phyloP scores from a whole-genome alignment of 306 rosid genomes.

The Notholithocarpus densiflorus region DNA sequence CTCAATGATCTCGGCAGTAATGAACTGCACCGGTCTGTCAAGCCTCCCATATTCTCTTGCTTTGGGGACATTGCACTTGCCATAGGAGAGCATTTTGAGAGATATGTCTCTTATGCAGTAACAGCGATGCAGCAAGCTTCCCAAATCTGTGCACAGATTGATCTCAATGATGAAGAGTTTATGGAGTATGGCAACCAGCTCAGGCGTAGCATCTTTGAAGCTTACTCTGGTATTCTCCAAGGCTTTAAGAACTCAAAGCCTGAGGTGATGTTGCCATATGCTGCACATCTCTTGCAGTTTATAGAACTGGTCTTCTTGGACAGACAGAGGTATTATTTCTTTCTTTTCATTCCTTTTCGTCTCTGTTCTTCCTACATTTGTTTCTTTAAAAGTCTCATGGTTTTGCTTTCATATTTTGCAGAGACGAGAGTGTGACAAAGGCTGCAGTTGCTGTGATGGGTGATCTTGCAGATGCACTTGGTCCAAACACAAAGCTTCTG shows the following conservation, averaged over 20 bases:
- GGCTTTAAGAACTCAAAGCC: conserved; percentile 31
- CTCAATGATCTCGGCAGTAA: conserved; percentile 26
- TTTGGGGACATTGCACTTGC: conserved; percentile 38
- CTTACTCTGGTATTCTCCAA: conserved; percentile 39
- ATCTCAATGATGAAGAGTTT: conserved; percentile 25
- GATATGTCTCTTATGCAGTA: conserved; percentile 28
- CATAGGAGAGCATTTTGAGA: conserved; percentile 37
- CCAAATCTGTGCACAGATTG: conserved; percentile 25
- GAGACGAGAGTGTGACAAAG: conserved; percentile 34
- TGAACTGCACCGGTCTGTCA: conserved; percentile 31
- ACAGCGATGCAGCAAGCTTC: conserved; percentile 39
- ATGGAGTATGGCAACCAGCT: conserved; percentile 35
- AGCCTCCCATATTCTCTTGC: conserved; percentile 38
- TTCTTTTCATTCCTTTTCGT: neutral
- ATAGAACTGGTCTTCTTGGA: conserved; percentile 26
- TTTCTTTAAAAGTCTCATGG: neutral
- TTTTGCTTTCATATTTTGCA: neutral
- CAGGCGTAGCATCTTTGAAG: conserved; percentile 39
- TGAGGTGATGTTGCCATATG: conserved; percentile 37
- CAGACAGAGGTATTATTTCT: conserved; percentile 9
- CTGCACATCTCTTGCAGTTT: conserved; percentile 34
- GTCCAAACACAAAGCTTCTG: conserved; percentile 19
- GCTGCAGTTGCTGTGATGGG: conserved; percentile 37
- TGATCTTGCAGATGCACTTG: conserved; percentile 37
- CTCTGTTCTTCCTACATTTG: neutral